Base-by-base conservation (phyloP, 108 stramenopile species). In the Conticribra weissflogii region DNA sequence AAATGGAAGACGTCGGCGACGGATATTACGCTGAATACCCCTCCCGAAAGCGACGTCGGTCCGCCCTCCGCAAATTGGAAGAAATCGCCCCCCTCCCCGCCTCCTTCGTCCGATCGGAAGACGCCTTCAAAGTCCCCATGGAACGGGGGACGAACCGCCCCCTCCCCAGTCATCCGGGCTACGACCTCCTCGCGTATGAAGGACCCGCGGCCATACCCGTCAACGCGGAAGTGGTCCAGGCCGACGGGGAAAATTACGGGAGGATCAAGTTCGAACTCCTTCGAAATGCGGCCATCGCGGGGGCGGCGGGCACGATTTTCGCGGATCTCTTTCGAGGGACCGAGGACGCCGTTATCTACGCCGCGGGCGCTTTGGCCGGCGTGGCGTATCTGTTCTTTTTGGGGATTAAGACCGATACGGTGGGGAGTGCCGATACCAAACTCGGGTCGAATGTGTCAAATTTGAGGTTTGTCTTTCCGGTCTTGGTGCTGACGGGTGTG, bases 1-100 rank as follows among this genome's bases (percentile, higher is more conserved):
- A 86, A 59, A 65, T 94, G 59, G 88, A 90, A 63, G 81, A 94
- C 74, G 76, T 91, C 16, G 90, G 90, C 12, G 87, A 90, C 54
- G 93, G 93, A 14, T 94, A 90, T 52, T 94, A 65, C 76, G 90
- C 86, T 41, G 93, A 94, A 54, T 91, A 89, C 67, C 80, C 84
- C 32, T 71, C 71, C 17, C 66, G 81, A 1, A 71, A 72, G 51
- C 69, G 78, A 17, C 88, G 85, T 7, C 66, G 52, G 32, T 31
- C 65, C 25, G 73, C 81, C 9, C 57, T 83, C 27, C 88, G 90
- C 5, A 64, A 73, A 16, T 59, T 94, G 47, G 54, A 63, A 17
- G 74, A 83, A 9, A 71, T 94, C 30, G 78, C 85, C 54, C 93
- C 93, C 3, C 50, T 94, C 23, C 50, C 76, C 4, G 89, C 88